Evolutionary conservation across 140 eudicot species (phyloP).

Genomic region (Senecio squalidus): DNA sequence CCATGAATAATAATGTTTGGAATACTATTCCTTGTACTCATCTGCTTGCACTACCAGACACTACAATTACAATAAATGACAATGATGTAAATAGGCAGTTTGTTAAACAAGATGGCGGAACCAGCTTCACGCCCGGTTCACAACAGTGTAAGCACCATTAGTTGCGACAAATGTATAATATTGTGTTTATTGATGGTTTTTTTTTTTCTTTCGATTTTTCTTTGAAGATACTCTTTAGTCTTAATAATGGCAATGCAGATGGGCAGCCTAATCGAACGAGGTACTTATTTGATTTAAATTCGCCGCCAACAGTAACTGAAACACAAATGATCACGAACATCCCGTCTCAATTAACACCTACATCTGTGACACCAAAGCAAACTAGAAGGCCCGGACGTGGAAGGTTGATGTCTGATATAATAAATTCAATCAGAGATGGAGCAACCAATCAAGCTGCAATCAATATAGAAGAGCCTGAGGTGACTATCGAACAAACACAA

Average conservation of each 20-base stretch:
- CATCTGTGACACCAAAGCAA: conserved; percentile 56
- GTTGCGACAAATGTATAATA: no score
- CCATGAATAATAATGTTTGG: conserved; percentile 29
- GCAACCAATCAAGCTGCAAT: conserved; percentile 9
- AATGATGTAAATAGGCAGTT: background rate
- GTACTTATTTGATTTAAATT: conserved; percentile 43
- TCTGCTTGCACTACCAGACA: conserved; percentile 51
- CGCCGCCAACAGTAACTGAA: conserved; percentile 33
- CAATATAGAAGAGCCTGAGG: conserved; percentile 18
- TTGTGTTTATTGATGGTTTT: no score
- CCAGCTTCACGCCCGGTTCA: background rate
- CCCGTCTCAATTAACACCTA: conserved; percentile 40
- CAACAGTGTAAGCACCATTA: conserved; percentile 16
- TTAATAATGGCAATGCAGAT: conserved; percentile 24
- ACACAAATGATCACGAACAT: conserved; percentile 14
- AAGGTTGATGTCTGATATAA: conserved; percentile 15
- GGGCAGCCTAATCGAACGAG: conserved; percentile 20
- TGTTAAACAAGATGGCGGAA: background rate
- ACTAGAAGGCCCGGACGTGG: conserved; percentile 19
- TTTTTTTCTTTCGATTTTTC: no score
- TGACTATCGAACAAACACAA: conserved; percentile 19
- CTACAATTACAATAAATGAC: conserved; percentile 22
- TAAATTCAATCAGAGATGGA: conserved; percentile 10
- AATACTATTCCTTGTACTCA: conserved; percentile 31
- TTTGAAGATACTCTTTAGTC: no score